These are phyloP conservation scores for Gremmenia infestans DNA, from an alignment of 2,329 filamentous ascomycete species.

Conservation along the genomic window DNA sequence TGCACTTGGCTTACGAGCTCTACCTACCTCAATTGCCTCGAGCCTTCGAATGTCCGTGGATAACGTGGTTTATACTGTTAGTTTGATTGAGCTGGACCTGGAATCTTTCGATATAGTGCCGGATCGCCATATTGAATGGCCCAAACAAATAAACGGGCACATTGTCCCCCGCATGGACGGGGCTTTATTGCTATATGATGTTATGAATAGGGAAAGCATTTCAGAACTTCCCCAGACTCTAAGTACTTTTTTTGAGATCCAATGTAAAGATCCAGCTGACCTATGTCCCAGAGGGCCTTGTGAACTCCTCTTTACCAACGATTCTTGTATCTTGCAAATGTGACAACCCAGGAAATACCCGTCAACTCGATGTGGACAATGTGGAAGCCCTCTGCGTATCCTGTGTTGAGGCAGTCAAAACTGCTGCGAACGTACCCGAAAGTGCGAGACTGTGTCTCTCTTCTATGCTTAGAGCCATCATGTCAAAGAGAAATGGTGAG, in stretches of 20 bases:
- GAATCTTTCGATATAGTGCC: slow-evolving; percentile 59
- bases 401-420: slow-evolving; percentile 68
- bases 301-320: slow-evolving; percentile 67
- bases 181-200: slow-evolving; percentile 82
- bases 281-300: slow-evolving; percentile 59
- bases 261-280: slow-evolving; percentile 5
- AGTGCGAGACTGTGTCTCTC: slow-evolving; percentile 72
- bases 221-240: slow-evolving; percentile 69
- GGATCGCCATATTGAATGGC: slow-evolving; percentile 58
- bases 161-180: slow-evolving; percentile 75
- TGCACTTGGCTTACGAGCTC: slow-evolving; percentile 50
- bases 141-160: slow-evolving; percentile 63
- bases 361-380: slow-evolving; percentile 64
- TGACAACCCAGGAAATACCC: slow-evolving; percentile 66
- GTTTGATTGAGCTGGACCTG: slow-evolving; percentile 60
- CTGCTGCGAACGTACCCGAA: slow-evolving; percentile 64
- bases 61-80: slow-evolving; percentile 52
- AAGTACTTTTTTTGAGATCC: slow-evolving; percentile 53
- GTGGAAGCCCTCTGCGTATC: slow-evolving; percentile 64
- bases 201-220: slow-evolving; percentile 72
- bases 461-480: slow-evolving; percentile 66
- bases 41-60: slow-evolving; percentile 55
- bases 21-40: slow-evolving; percentile 50
- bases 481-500: slow-evolving; percentile 65
- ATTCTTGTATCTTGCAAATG: slow-evolving; percentile 87